A percentile compares a stretch with the other conserved stretches of the same genome.
These are phyloP conservation scores for Triticum monococcum DNA, from an alignment of 176 grass and related monocot genomes.

Conservation along the genomic window DNA sequence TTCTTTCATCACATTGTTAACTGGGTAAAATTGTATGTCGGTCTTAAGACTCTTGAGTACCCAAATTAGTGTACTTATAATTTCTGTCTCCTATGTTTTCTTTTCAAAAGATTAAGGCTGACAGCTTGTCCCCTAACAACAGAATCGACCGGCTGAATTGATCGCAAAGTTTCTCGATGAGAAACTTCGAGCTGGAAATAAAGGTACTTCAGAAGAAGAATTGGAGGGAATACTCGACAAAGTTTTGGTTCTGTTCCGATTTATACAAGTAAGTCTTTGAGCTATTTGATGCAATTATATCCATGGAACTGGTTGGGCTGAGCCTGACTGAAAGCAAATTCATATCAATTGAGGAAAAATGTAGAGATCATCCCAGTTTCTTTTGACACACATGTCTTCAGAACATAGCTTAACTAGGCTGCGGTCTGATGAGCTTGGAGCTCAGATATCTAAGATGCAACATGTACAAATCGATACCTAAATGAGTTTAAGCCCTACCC, in stretches of 20 bases:
- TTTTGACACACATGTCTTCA: neutral
- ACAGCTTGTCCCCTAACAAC: conserved; percentile 37
- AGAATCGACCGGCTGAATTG: conserved; percentile 98
- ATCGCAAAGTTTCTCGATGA: conserved; percentile 99
- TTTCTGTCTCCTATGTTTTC: conserved; percentile 13
- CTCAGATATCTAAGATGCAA: neutral
- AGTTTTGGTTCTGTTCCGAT: conserved; percentile 98
- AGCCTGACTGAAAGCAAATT: neutral
- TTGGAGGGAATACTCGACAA: conserved; percentile 94
- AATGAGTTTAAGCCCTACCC: neutral
- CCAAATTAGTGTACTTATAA: neutral
- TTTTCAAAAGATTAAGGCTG: neutral
- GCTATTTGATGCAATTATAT: conserved; percentile 4
- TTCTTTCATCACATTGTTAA: neutral
- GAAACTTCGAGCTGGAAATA: conserved; percentile 98
- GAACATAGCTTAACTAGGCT: neutral
- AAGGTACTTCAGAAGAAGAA: conserved; percentile 99
- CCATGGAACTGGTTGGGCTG: neutral
- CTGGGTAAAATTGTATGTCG: neutral
- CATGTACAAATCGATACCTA: neutral
- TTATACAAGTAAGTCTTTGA: conserved; percentile 86
- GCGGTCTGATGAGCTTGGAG: neutral
- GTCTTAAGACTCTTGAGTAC: neutral
- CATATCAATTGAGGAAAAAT: neutral
- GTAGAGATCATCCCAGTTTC: neutral